Base-by-base conservation (phyloP, 768 basidiomycete species). In the Cantharellus cinnabarinus region DNA sequence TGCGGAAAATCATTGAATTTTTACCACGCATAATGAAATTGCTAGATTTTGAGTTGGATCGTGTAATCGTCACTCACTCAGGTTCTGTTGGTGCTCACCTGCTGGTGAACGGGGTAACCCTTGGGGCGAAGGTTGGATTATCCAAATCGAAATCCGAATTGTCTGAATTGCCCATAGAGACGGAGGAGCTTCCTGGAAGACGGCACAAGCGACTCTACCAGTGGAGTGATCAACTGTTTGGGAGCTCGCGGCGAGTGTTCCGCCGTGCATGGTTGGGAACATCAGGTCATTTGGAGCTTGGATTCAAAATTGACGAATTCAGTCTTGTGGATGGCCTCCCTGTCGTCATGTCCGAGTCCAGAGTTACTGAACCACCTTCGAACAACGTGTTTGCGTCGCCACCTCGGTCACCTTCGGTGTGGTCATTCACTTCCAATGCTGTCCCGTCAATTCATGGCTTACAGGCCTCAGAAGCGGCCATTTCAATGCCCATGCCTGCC, bases 1-100 rank as follows among this genome's bases (percentile, higher is more conserved):
- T 86, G 38, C 79, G 79, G 34, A 66, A 80, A 60, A 68, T 76
- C 60, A 82, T 87, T 62, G 75, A 75, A 56, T 77, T 76, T 68
- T 73, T 87, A 1, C 85, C 85, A n/a, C 72, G 74, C 57, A 74
- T 87, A 54, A 80, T 79, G 40, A 80, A 82, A 63, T 76, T 78
- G 0, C 67, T 86, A 35, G 78, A 81, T 54, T 79, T 87, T 50
- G 84, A 87, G 60, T 67, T 86, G 1, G 76, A 79, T 63, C 73
- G 74, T 15, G 76, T 77, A 2, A 68, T 73, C 2, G 63, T 85
- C 20, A 75, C 74, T 2, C 77, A 79, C 48, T 65, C 74, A 7
- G 76, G 75, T 37, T 64, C 77, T 10, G 76, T 77, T 42, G 80
- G 76, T 37, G 72, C 75, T 14, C 74, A 74, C 62, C 65, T 85